phyloP scores from a whole-genome alignment of 768 basidiomycete genomes.

The Lactarius deliciosus region DNA sequence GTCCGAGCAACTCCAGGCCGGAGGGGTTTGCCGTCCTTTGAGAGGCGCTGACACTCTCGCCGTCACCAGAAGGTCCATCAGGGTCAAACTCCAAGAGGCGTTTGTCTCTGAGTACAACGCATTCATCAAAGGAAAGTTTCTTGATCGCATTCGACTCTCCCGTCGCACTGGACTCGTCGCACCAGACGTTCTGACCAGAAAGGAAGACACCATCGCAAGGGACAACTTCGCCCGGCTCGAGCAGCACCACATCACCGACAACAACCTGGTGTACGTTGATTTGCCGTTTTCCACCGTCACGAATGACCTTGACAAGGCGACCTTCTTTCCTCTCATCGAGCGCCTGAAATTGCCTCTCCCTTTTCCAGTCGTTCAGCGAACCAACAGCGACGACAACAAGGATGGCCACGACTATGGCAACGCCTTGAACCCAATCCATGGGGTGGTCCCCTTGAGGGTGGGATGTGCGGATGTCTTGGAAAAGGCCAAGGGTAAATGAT shows the following conservation, averaged over 20 bases:
- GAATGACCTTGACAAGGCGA: slow-evolving; percentile 73
- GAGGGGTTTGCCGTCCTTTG: slow-evolving; percentile 20
- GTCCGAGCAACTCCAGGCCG: slow-evolving; percentile 40
- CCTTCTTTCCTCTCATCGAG: slow-evolving; percentile 96
- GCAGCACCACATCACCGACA: slow-evolving; percentile 87
- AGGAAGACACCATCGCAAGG: slow-evolving; percentile 97
- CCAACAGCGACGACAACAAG: slow-evolving; percentile 84
- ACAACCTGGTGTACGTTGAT: slow-evolving; percentile 67
- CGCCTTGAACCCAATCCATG: slow-evolving; percentile 93
- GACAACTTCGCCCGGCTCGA: slow-evolving; percentile 94
- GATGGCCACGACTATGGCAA: slow-evolving; percentile 75
- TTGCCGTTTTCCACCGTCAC: slow-evolving; percentile 34
- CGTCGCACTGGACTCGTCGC: slow-evolving; percentile 95
- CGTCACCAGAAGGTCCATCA: slow-evolving; percentile 1
- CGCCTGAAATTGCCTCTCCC: slow-evolving; percentile 92
- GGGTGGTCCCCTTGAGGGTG: slow-evolving; percentile 60
- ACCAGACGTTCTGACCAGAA: slow-evolving; percentile 87
- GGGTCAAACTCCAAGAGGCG: slow-evolving; percentile 23
- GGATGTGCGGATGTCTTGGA: slow-evolving; percentile 84
- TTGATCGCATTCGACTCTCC: slow-evolving; percentile 95
- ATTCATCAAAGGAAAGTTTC: slow-evolving; percentile 81
- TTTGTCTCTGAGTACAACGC: slow-evolving; percentile 49
- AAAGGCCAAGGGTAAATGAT: slow-evolving; percentile 89
- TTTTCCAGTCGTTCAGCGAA: slow-evolving; percentile 97
- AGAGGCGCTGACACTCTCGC: slow-evolving; percentile 23